A percentile compares a stretch with the other conserved stretches of the same genome.
Conservation (phyloP, 208 protist species). For the Wallacemonas sp. region DNA sequence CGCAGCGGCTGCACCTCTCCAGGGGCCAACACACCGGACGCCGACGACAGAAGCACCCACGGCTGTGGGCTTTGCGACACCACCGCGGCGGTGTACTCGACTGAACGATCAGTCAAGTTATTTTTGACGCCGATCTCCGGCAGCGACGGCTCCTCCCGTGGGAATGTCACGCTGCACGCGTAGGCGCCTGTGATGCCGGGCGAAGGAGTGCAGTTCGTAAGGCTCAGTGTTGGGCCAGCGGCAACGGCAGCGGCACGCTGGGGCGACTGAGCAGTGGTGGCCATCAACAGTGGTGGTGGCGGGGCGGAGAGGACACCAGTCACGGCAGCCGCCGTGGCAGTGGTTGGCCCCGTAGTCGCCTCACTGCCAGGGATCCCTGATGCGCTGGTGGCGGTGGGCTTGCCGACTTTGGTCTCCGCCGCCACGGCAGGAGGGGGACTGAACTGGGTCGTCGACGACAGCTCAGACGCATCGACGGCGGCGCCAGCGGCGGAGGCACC, state of each 20-base stretch:
- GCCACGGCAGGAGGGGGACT: no score
- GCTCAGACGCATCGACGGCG: no score
- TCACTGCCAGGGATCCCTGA: no score
- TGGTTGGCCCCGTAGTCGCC: no score
- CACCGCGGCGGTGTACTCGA: constrained; percentile 71
- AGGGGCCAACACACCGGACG: constrained; percentile 40
- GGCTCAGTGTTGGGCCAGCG: constrained; percentile 31
- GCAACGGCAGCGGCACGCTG: constrained; percentile 6
- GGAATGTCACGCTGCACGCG: constrained; percentile 53
- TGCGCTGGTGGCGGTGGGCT: no score
- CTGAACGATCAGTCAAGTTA: constrained; percentile 34
- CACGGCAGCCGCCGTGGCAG: no score
- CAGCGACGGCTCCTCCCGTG: constrained; percentile 60
- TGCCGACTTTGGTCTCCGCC: no score
- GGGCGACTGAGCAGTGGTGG: background rate
- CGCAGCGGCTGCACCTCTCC: constrained; percentile 73
- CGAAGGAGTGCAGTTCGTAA: constrained; percentile 62
- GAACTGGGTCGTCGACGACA: no score
- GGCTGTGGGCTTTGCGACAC: constrained; percentile 75
- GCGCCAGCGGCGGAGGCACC: background rate
- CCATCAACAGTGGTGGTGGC: background rate
- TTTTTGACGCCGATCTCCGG: constrained; percentile 72
- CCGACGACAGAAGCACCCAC: constrained; percentile 68
- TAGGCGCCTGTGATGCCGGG: constrained; percentile 56
- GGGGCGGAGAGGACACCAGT: background rate